phyloP scores from a whole-genome alignment of 306 rosid genomes.

The Cucumis sativus region Cucumber_9930_V3 NC_026656.2:21795001-21795500 shows the following conservation, averaged over 20 bases:
- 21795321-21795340: background rate
- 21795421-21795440: constrained; percentile 84
- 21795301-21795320: background rate
- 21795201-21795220: constrained; percentile 55
- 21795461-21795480: constrained; percentile 88
- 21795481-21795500: constrained; percentile 91
- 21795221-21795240: background rate
- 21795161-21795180: constrained; percentile 70
- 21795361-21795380: constrained; percentile 74
- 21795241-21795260: background rate
- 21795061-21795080: constrained; percentile 71
- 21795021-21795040: constrained; percentile 80
- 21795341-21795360: constrained; percentile 8
- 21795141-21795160: constrained; percentile 93
- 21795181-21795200: constrained; percentile 91
- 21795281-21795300: background rate
- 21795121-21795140: constrained; percentile 69
- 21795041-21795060: constrained; percentile 89
- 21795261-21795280: background rate
- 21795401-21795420: constrained; percentile 91
- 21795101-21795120: constrained; percentile 72
- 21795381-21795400: constrained; percentile 90
- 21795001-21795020: constrained; percentile 65
- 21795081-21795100: constrained; percentile 85
- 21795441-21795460: constrained; percentile 69